Base-by-base conservation (phyloP, 805 yeast species). In the Metschnikowia kunwiensis region DNA sequence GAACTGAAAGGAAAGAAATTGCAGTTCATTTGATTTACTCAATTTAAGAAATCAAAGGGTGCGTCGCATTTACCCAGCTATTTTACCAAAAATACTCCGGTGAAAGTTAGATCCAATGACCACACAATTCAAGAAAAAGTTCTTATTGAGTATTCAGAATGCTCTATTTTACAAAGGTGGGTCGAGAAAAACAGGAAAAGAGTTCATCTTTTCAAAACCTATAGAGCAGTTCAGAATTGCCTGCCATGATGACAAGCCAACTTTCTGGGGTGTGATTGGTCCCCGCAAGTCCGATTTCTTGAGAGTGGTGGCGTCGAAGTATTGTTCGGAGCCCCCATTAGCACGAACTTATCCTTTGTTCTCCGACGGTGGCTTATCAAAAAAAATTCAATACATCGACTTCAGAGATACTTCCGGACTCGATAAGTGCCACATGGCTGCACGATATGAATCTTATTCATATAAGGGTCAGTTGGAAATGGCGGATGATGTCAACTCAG, bases 361-460 rank as follows among this genome's bases (percentile, higher is more conserved):
- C 30, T 34, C 48, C 8, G 46, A 51, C 12, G 38, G 36, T 5
- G 40, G 44, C 20, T 56, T 64, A 7, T 53, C 64, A 24, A 61
- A 70, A 9, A 33, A 49, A 12, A 51, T 65, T 8, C 60, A 55
- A 38, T 58, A 54, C 29, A 51, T 67, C 30, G 60, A 65, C 30
- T 65, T 65, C 43, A 49, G 55, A 28, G 69, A 66, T 16, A 42
- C 36, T 20, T 55, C 66, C 1, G 70, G 72, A 2, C 46, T 64
- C 17, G 67, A 62, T 32, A 58, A 53, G 32, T 85, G 88, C 0
- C 95, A 89, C 64, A 50, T 91, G 23, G 80, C 95, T 34, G 96
- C 97, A 1, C 61, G 98, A 34, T 91, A 86, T 54, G 98, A 91
- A 60, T 78, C 77, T 37, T 86, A 77, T 34, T 55, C 71, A 4